Base-by-base conservation (phyloP, 1,139 yeast genomes). In the Torulaspora pretoriensis region DNA sequence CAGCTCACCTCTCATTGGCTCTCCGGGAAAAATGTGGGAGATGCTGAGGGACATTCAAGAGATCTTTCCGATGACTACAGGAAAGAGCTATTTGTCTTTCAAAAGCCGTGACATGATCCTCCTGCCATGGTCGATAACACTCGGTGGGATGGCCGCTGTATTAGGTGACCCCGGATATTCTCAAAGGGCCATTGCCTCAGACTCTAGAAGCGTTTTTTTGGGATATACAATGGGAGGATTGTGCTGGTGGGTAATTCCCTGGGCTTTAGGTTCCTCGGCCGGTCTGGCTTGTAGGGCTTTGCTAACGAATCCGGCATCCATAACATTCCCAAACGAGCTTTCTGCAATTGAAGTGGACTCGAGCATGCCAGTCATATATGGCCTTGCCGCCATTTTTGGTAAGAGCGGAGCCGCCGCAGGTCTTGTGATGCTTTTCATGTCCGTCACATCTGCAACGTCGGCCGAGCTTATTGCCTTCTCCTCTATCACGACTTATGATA, bases 171-270 rank as follows among this genome's bases (percentile, higher is more conserved):
- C 74, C 4, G 66, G 71, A 4, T 71, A 70, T 54, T 68, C 67
- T 8, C 72, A 69, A 51, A 70, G 70, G 59, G 73, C 76, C 6
- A 68, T 72, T 52, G 74, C 75, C 41, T 67, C 74, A 4, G 61
- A 65, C 22, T 66, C 72, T 9, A 59, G 13, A 58, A 17, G 67
- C 48, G 68, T 67, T 9, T 55, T 69, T 45, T 46, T 49, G 36
- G 74, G 73, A 12, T 71, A 71, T 49, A 50, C 68, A 19, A 33
- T 65, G 10, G 75, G 75, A 29, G 74, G 72, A n/a, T 38, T 70
- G 10, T 64, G 69, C 42, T 71, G 75, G 75, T 57, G 67, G 41
- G 58, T 66, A 3, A 64, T 71, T 39, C 75, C 75, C 10, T 66
- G 67, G 51, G 65, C 69, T 25, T 54, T 70, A 28, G 71, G 71